phyloP scores from a whole-genome alignment of 73 alveolate genomes.

The Symbiodinium natans region DNA sequence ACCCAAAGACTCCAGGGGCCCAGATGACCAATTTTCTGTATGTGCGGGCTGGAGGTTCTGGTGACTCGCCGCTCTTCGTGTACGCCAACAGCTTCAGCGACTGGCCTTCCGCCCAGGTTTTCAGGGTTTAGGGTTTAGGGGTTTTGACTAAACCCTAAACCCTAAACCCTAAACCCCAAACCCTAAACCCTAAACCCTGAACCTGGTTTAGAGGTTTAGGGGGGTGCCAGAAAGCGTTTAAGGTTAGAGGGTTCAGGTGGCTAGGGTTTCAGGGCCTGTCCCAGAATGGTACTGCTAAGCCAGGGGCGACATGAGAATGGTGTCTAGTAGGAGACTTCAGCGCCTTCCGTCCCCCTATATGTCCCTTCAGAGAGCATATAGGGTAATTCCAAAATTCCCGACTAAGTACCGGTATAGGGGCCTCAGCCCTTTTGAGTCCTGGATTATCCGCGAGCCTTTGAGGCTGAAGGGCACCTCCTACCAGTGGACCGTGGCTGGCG shows the following conservation, averaged over 20 bases:
- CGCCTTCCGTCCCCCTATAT: no score
- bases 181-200: neutral
- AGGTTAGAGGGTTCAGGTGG: no score
- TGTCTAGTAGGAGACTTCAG: neutral
- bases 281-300: neutral
- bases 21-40: no score
- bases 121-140: neutral
- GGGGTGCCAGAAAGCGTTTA: neutral
- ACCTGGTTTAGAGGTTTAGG: neutral
- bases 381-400: no score
- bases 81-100: conserved; percentile 16
- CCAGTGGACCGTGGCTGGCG: conserved; percentile 8
- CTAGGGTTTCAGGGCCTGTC: no score
- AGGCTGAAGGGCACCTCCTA: conserved; percentile 5
- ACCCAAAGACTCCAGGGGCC: no score
- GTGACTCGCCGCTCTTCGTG: conserved; percentile 13
- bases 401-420: no score
- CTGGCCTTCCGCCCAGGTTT: neutral
- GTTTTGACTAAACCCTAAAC: neutral
- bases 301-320: neutral
- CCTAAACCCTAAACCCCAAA: neutral
- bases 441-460: no score
- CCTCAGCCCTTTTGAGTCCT: no score
- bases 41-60: no score
- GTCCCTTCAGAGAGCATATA: no score